Evolutionary conservation across 2,329 filamentous ascomycete species (phyloP), one percentile per base, ranked within the genome.

Genomic region (Coleophoma eucalyptorum): DNA sequence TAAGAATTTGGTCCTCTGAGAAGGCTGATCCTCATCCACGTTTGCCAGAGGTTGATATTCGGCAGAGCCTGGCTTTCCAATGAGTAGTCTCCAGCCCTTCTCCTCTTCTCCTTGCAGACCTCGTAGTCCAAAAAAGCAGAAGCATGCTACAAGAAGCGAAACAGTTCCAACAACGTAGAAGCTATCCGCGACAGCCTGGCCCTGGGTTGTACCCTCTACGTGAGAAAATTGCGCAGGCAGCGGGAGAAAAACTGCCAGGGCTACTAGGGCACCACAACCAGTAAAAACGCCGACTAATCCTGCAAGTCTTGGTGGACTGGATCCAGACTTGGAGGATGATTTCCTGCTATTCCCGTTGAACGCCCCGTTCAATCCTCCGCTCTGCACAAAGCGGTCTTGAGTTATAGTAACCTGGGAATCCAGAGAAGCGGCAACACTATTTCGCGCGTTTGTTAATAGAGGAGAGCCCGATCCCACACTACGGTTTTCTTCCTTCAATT

Each of bases 211-310:
- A n/a, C 87, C 89, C 38, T 84, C 76, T 26, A 84, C 76, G 62
- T 86, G 81, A 21, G 78, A 78, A 64, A 97, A 95, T 33, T 80
- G 79, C 2, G 90, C 87, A 0, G 94, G 94, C 16, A 99, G 78
- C 5, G 93, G 94, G 13, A 99, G 77, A 65, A 99, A 97, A 33
- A 94, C 63, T 0, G 76, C 70, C 31, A 99, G 74, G 11, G 94
- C 91, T 4, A 99, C 78, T 5, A 99, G 77, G 13, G 94, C 94
- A 53, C 94, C 94, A 61, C 89, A 90, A 20, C 94, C 94, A 7
- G 94, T 96, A 65, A 95, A 96, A 52, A 96, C 75, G 4, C 94
- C 94, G 5, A 99, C 94, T 46, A 92, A 84, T 0, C 94, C 94
- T 15, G 94, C 93, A 21, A 99, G 78, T 54, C 83, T 76, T 35